Base-by-base conservation (phyloP, 2,329 filamentous ascomycete genomes). In the Diaporthe capsici region DNA sequence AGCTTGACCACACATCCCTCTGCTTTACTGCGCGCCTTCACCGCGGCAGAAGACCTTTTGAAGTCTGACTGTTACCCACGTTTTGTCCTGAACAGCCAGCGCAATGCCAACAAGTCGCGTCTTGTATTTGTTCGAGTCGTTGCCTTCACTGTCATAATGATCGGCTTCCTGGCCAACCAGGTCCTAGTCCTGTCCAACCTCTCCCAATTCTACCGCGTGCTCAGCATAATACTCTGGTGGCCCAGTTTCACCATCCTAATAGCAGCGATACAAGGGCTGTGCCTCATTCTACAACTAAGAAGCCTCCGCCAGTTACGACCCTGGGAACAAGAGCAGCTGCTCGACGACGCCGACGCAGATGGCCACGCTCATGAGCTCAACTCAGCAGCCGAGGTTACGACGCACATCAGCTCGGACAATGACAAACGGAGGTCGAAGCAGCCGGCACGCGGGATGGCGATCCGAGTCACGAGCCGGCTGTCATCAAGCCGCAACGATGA, bases 1-100 rank as follows among this genome's bases (percentile, higher is more conserved):
- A 81, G 84, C 67, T 82, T 84, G 47, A 87, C 86, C 0, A 87
- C 86, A 2, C 86, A 88, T 78, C 86, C 86, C 1, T 86, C 86
- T 0, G 84, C 85, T 1, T 82, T 87, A 6, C 80, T 86, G 0
- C 82, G 84, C 0, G 84, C 84, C 10, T 84, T 85, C 58, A 78
- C 84, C 17, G 80, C 82, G 8, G 81, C 83, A 73, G 86, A 87
- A 73, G 78, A 82, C 17, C 77, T 79, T 5, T 81, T 88, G 20
- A 81, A 84, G 68, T 81, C 81, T 37, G 81, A 82, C 60, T 81
- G 82, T 7, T 85, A 87, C 75, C 84, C 85, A 2, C 81, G 82
- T 51, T 87, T 88, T 79, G 77, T 85, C 49, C 80, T 77, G 49
- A 85, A 84, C 83, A 82, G 81, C 68, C 79, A 83, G 31, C 80